A percentile compares a stretch with the other conserved stretches of the same genome.
These are phyloP conservation scores for Trapa bicornis DNA, from an alignment of 345 rosid species.

Conservation along the genomic window DNA sequence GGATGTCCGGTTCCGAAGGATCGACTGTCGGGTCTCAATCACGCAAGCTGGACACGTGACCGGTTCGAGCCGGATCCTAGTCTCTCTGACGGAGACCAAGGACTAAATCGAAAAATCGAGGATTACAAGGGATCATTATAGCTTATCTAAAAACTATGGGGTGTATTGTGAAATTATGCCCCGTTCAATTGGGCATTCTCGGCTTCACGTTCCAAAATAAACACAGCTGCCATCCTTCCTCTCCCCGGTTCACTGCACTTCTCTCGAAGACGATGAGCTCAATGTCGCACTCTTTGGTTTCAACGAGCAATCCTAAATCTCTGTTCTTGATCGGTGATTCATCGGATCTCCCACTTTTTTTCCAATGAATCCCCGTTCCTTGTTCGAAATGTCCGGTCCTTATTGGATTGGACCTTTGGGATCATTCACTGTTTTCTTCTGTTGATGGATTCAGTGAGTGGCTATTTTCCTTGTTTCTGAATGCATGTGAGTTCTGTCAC, in stretches of 20 bases:
- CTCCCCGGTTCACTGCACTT: not conserved
- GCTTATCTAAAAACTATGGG: not conserved
- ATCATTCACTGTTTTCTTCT: not conserved
- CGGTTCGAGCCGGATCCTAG: no score
- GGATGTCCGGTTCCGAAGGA: no score
- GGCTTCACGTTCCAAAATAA: not conserved
- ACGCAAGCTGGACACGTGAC: no score
- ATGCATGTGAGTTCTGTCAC: not conserved
- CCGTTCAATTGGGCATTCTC: not conserved
- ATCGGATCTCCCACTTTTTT: not conserved
- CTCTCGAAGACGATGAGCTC: constrained; percentile 24
- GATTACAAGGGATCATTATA: not conserved
- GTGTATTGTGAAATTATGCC: not conserved
- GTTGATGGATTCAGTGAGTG: not conserved
- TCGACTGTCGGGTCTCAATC: no score
- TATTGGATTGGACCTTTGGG: not conserved
- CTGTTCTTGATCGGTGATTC: constrained; percentile 5
- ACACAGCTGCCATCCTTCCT: not conserved
- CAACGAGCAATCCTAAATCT: constrained; percentile 21
- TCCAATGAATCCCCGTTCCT: not conserved
- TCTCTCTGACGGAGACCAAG: not conserved
- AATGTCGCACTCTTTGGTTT: constrained; percentile 38
- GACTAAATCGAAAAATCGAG: not conserved
- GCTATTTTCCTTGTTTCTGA: not conserved
- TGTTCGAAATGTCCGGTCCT: not conserved